Evolutionary conservation across 805 yeast genomes (phyloP), one percentile per base, ranked within the genome.

Genomic region (Kodamaea nitidulidarum): DNA sequence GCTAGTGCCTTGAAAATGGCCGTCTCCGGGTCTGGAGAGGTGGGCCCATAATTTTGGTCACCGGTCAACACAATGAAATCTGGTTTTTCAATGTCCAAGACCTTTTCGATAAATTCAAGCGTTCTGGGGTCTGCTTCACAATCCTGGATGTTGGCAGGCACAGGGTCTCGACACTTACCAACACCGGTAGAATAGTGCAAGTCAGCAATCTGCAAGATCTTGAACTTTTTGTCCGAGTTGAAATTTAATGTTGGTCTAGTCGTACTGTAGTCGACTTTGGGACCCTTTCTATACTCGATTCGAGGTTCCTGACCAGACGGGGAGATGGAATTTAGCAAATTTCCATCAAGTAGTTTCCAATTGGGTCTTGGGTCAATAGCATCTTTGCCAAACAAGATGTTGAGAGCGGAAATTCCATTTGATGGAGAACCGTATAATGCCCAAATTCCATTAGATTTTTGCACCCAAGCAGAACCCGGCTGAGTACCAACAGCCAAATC

Each of bases 51-150:
- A 0, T 91, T 72, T 57, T 88, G 96, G 62, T 91, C 98, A 7
- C 98, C 98, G 0, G 96, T 80, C 42, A 88, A 65, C 0, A 88
- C 87, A 0, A 88, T 91, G 18, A 90, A 58, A 54, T 93, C 90
- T 0, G 98, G 98, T 20, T 71, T 57, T 56, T 93, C 98, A 1
- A 71, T 43, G 39, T 85, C 90, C 33, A 91, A 61, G 0, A 85
- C 83, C 15, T 57, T 56, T 5, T 76, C 66, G 4, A 91, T 51
- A 51, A 90, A 88, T 4, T 57, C 49, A 16, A 74, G 42, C 0
- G 97, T 87, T 34, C 81, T 70, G 1, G 74, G 73, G 56, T 88
- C 98, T 0, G 98, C 98, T 44, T 73, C 61, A 54, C 98, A 93
- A 9, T 60, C 64, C 4, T 63, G 63, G 2, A 60, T 61, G 5